Conservation (phyloP, 352 stramenopile genomes). For the Pythium rhizo-oryzae region DNA sequence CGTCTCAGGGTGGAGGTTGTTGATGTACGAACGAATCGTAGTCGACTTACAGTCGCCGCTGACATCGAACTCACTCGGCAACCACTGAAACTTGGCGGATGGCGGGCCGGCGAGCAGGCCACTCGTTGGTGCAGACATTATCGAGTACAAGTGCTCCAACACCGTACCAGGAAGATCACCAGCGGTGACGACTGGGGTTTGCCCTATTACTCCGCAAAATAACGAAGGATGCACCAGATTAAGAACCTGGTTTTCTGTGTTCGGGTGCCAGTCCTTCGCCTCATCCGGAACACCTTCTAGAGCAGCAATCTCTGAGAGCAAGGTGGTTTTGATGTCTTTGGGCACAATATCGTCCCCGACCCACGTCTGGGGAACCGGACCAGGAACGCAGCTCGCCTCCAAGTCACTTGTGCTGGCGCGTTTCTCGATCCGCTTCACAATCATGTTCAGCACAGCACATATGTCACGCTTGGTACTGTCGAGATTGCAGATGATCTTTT, state of each 20-base stretch:
- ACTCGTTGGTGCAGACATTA: background rate
- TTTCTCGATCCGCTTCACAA: background rate
- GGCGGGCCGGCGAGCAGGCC: too few species aligned
- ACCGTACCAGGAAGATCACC: too few species aligned
- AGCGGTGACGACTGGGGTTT: conserved; percentile 18
- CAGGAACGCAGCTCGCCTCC: background rate
- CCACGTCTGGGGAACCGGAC: conserved; percentile 15
- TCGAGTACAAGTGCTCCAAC: background rate
- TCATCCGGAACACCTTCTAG: conserved; percentile 42
- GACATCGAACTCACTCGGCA: conserved; percentile 16
- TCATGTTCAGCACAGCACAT: background rate
- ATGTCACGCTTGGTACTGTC: background rate
- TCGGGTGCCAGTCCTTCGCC: conserved; percentile 56
- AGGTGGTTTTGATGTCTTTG: background rate
- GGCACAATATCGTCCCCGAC: conserved; percentile 33
- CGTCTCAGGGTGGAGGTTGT: conserved; percentile 35
- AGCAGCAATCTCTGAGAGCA: background rate
- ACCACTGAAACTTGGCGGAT: background rate
- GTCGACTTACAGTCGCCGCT: background rate
- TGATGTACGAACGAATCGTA: conserved; percentile 34
- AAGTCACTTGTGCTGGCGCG: too few species aligned
- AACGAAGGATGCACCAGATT: conserved; percentile 63
- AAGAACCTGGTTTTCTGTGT: conserved; percentile 49
- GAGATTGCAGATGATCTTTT: background rate
- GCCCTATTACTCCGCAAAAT: conserved; percentile 48